These are phyloP conservation scores for Ophiostoma angusticollis DNA, from an alignment of 2,329 filamentous ascomycete genomes.

Conservation along the genomic window DNA sequence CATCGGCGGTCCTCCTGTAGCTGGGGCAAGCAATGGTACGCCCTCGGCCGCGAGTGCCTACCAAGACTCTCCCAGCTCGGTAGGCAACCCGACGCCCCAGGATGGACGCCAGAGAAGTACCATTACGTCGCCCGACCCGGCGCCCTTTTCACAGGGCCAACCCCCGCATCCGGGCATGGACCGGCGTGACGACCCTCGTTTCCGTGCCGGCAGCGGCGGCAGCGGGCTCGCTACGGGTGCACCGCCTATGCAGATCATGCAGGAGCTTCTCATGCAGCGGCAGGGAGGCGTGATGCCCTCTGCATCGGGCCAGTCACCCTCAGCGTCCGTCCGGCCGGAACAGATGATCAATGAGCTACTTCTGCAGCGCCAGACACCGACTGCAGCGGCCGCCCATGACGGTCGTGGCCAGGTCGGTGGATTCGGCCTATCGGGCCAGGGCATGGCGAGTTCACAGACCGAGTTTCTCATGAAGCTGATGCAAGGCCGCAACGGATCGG, in stretches of 20 bases:
- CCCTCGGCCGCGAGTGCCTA: conserved; percentile 9
- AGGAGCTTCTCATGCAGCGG: conserved; percentile 47
- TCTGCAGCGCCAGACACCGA: conserved; percentile 40
- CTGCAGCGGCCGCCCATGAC: conserved; percentile 37
- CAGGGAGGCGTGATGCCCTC: conserved; percentile 29
- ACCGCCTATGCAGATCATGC: conserved; percentile 42
- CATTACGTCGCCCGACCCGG: conserved; percentile 33
- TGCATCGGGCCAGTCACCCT: conserved; percentile 1
- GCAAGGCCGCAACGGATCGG: conserved; percentile 37
- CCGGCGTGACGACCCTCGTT: conserved; percentile 30
- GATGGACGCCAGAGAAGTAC: conserved; percentile 24
- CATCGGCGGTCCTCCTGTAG: background rate
- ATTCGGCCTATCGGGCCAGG: background rate
- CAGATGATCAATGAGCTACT: conserved; percentile 50
- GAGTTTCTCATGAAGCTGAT: conserved; percentile 80
- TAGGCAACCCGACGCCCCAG: conserved; percentile 7
- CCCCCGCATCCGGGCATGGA: conserved; percentile 26
- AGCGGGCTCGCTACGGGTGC: conserved; percentile 20
- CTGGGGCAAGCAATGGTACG: conserved; percentile 1
- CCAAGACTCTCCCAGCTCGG: conserved; percentile 8
- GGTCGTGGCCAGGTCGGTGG: conserved; percentile 9
- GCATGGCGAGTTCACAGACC: conserved; percentile 45
- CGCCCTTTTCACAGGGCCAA: conserved; percentile 24
- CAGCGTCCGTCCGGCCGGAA: conserved; percentile 17
- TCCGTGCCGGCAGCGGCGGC: too few species aligned